Evolutionary conservation across 2,329 filamentous ascomycete species (phyloP).

Genomic region (Venturiaceae sp.): DNA sequence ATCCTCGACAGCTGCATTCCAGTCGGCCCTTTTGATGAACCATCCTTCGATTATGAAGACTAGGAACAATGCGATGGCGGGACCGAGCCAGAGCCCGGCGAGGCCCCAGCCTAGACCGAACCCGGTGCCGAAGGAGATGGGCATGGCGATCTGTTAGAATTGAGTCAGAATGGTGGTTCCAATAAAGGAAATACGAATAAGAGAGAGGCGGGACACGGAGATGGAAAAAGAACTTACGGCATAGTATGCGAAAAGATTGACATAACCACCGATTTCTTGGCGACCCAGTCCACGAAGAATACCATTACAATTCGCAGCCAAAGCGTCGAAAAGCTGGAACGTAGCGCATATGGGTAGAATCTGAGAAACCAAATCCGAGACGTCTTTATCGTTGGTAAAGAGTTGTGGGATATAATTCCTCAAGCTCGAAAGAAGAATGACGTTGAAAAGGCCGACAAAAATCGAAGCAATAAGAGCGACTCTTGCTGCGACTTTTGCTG

Average conservation of each 20-base stretch:
- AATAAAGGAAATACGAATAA: too few species aligned
- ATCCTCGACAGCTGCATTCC: constrained; percentile 50
- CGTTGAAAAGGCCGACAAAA: constrained; percentile 70
- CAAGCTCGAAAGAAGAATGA: constrained; percentile 57
- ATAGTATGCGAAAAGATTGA: constrained; percentile 83
- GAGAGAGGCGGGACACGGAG: background rate
- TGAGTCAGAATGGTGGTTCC: background rate
- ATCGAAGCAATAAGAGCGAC: constrained; percentile 61
- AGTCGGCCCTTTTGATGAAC: constrained; percentile 46
- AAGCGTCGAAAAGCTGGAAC: constrained; percentile 82
- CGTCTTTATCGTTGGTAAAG: constrained; percentile 60
- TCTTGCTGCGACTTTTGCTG: constrained; percentile 70
- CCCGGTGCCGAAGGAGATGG: constrained; percentile 67
- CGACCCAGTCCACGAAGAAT: constrained; percentile 78
- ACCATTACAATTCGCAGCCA: constrained; percentile 72
- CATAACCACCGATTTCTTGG: constrained; percentile 82
- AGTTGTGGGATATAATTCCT: constrained; percentile 66
- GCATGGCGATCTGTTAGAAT: constrained; percentile 55
- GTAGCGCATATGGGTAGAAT: constrained; percentile 74
- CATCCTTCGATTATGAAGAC: constrained; percentile 14
- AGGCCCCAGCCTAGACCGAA: constrained; percentile 73
- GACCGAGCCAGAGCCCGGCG: constrained; percentile 71
- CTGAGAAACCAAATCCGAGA: constrained; percentile 53
- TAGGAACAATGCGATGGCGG: constrained; percentile 34
- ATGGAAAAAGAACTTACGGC: constrained; percentile 26